Evolutionary conservation across 805 yeast genomes (phyloP), one percentile per base, ranked within the genome.

Genomic region (Jamesozyma jinghongensis): DNA sequence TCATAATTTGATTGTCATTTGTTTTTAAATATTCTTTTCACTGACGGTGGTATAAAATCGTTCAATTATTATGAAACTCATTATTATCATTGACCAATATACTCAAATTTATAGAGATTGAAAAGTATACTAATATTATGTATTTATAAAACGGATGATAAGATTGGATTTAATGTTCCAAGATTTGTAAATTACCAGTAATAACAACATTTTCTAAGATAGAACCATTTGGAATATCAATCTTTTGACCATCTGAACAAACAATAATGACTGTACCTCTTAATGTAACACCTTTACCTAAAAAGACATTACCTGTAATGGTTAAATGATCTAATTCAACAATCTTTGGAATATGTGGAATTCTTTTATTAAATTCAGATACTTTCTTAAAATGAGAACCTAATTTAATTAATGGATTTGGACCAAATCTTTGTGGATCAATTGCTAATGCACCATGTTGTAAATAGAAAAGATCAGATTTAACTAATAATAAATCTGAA

Each of bases 261-360:
- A 92, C 97, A 53, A 92, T 85, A 59, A 92, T 92, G 46, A 92
- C 98, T 10, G 97, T 92, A 50, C 98, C 98, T 73, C 85, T 92
- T 60, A 92, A 76, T 38, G 85, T 81, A 49, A 92, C 94, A 55
- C 77, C 79, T 63, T 83, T 84, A 59, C 98, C 98, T 52, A 92
- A 73, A 56, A 67, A 76, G 34, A 92, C 98, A 60, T 92, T 90
- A 67, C 98, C 98, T 40, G 97, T 92, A 50, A 92, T 88, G 38
- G 97, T 92, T 57, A 92, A 78, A 66, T 92, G 98, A 65, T 92
- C 98, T 58, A 92, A 77, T 69, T 92, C 98, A 57, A 92, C 77
- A 53, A 92, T 87, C 70, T 79, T 84, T 54, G 98, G 98, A 79
- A 92, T 92, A 60, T 88, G 56, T 17, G 56, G 40, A 50, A 92